Evolutionary conservation across 2,329 filamentous ascomycete species (phyloP).

Genomic region (Talaromyces funiculosus): DNA sequence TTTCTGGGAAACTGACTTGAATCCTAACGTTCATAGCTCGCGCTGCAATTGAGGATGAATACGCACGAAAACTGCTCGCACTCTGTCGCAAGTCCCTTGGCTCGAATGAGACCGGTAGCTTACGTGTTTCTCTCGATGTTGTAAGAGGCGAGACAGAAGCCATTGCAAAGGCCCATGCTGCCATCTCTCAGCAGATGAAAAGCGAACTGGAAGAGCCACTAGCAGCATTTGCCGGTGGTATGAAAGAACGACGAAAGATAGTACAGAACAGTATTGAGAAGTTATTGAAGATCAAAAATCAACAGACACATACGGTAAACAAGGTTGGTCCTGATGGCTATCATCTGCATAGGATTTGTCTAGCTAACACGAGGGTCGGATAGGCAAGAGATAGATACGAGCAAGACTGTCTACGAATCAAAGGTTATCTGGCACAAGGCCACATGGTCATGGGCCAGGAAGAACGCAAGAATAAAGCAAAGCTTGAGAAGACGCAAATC

Average conservation of each 20-base stretch:
- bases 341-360: not conserved
- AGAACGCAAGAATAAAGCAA: constrained; percentile 97
- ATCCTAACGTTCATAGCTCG: constrained; percentile 54
- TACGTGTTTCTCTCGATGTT: constrained; percentile 79
- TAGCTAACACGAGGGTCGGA: constrained; percentile 1
- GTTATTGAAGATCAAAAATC: constrained; percentile 83
- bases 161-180: constrained; percentile 90
- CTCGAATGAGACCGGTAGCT: constrained; percentile 76
- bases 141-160: constrained; percentile 83
- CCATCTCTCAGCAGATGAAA: constrained; percentile 90
- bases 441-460: constrained; percentile 99
- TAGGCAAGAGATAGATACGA: constrained; percentile 89
- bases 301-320: constrained; percentile 85
- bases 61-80: constrained; percentile 78
- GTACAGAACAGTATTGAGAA: constrained; percentile 92
- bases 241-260: constrained; percentile 96
- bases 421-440: constrained; percentile 94
- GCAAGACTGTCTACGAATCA: constrained; percentile 96
- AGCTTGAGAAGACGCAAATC: constrained; percentile 97
- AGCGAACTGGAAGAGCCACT: constrained; percentile 91
- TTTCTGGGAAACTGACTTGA: not conserved
- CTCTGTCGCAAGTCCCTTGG: constrained; percentile 84
- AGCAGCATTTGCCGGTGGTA: constrained; percentile 81
- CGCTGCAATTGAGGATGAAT: constrained; percentile 93
- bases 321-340: constrained; percentile 55